A percentile compares a stretch with the other conserved stretches of the same genome.
Conservation (phyloP, 139 green algal genomes). For the Chlorella sp. region DNA sequence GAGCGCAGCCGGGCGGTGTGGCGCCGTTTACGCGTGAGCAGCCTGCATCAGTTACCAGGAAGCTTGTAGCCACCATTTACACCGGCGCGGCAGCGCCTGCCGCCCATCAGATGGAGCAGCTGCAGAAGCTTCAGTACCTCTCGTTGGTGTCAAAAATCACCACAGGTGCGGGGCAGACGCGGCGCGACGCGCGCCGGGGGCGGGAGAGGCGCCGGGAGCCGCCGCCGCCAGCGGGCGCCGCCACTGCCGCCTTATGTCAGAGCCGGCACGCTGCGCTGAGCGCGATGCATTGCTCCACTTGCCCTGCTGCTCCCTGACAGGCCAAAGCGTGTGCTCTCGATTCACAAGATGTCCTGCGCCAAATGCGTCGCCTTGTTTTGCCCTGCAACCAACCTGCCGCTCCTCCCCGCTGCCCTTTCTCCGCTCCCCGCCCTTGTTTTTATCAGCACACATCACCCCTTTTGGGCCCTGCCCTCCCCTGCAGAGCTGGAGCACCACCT, state of each 20-base stretch:
- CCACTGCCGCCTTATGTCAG: background rate
- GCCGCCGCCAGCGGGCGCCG: background rate
- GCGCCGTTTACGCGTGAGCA: too few relatives aligned
- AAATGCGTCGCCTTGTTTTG: background rate
- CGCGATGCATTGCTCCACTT: background rate
- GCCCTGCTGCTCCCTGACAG: too few relatives aligned
- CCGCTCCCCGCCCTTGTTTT: too few relatives aligned
- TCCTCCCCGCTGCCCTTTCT: background rate
- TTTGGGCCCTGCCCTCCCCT: background rate
- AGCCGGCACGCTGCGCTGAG: background rate
- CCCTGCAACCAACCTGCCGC: background rate
- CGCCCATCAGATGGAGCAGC: slow-evolving; percentile 52
- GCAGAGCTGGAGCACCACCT: slow-evolving; percentile 95
- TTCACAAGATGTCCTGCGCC: background rate
- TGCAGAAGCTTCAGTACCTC: slow-evolving; percentile 88
- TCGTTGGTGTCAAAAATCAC: slow-evolving; percentile 94
- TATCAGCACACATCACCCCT: too few relatives aligned
- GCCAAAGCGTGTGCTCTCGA: background rate
- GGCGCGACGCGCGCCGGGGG: background rate
- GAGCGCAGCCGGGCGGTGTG: too few relatives aligned
- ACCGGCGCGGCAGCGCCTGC: background rate
- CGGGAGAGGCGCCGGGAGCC: background rate
- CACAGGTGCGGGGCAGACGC: slow-evolving; percentile 55
- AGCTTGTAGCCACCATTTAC: background rate
- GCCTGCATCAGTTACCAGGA: background rate